Evolutionary conservation across 306 rosid genomes (phyloP).

Genomic region (Vigna hirtella): DNA sequence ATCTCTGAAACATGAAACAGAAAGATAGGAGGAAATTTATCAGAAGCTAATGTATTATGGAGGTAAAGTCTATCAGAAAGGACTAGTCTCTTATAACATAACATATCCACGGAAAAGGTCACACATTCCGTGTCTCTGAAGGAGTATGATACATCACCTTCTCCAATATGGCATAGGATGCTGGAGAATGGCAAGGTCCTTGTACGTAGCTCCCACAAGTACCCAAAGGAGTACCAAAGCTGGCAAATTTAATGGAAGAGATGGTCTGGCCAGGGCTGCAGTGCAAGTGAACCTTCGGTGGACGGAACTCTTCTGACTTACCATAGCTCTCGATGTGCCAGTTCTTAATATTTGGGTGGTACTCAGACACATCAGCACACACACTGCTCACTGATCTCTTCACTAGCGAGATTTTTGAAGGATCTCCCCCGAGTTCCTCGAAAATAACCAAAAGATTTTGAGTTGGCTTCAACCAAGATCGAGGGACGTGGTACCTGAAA

Average conservation of each 20-base stretch:
- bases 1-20: constrained; percentile 51
- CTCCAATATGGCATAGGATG: constrained; percentile 59
- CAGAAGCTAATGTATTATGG: not conserved
- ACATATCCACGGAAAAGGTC: not conserved
- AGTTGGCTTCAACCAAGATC: constrained; percentile 79
- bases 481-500: constrained; percentile 88
- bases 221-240: constrained; percentile 86
- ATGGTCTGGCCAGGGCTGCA: constrained; percentile 72
- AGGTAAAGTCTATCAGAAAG: not conserved
- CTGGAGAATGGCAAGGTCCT: constrained; percentile 74
- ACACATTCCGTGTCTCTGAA: no score
- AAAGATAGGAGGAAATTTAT: not conserved
- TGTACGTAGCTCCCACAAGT: constrained; percentile 72
- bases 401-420: constrained; percentile 61
- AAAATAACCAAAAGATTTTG: constrained; percentile 71
- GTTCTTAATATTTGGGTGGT: constrained; percentile 53
- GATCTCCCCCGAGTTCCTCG: constrained; percentile 81
- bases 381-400: constrained; percentile 67
- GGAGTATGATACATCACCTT: constrained; percentile 56
- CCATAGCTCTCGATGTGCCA: constrained; percentile 54
- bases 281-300: constrained; percentile 62
- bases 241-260: constrained; percentile 76
- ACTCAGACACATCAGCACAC: constrained; percentile 69
- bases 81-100: not conserved
- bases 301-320: constrained; percentile 49